Conservation (phyloP, 2,329 filamentous ascomycete genomes). For the Paraphoma chrysanthemicola region DNA sequence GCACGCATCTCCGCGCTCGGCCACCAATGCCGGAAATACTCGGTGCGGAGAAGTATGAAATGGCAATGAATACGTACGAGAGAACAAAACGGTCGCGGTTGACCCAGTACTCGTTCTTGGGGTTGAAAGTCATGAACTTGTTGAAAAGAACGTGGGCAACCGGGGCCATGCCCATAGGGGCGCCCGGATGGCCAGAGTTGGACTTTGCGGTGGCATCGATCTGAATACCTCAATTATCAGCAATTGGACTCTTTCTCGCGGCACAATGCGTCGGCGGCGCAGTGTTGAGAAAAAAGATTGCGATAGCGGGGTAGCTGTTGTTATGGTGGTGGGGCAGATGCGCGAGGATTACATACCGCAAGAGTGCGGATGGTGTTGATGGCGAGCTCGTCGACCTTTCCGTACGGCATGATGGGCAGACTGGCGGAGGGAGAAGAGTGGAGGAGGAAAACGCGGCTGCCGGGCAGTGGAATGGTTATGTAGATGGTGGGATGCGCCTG, state of each 20-base stretch:
- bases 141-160: conserved; percentile 97
- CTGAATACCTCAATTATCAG: conserved; percentile 59
- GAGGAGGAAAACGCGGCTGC: conserved; percentile 4
- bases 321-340: conserved; percentile 19
- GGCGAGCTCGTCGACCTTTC: conserved; percentile 84
- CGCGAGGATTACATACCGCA: conserved; percentile 71
- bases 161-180: conserved; percentile 96
- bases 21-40: background rate
- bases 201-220: conserved; percentile 96
- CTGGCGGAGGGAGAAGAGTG: conserved; percentile 17
- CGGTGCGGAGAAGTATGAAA: background rate
- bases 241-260: conserved; percentile 29
- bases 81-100: conserved; percentile 99
- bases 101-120: conserved; percentile 95
- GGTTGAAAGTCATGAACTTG: conserved; percentile 99
- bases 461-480: conserved; percentile 20
- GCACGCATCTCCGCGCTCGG: conserved; percentile 5
- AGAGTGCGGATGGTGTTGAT: conserved; percentile 98
- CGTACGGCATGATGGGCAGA: conserved; percentile 77
- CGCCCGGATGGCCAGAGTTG: conserved; percentile 98
- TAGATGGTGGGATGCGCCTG: conserved; percentile 10
- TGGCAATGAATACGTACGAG: conserved; percentile 72
- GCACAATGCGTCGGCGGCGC: conserved; percentile 4
- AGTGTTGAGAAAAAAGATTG: conserved; percentile 23
- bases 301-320: conserved; percentile 38